Percentiles rank a stretch among this genome's conserved stretches.
phyloP scores from a whole-genome alignment of 2,329 filamentous ascomycete genomes.

The Raffaelea albimanens region DNA sequence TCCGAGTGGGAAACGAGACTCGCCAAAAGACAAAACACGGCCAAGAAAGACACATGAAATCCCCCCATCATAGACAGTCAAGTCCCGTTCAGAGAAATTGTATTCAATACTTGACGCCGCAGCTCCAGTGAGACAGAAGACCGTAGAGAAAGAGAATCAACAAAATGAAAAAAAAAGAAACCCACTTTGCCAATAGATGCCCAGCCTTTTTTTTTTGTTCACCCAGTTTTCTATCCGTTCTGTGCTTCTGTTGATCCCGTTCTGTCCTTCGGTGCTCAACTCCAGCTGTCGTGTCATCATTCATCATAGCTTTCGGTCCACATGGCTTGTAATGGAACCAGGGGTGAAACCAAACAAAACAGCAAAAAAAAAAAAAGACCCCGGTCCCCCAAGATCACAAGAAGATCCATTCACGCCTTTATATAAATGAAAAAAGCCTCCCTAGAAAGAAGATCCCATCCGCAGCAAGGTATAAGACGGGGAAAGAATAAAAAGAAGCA shows the following conservation, averaged over 20 bases:
- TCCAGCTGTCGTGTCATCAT: slow-evolving; percentile 8
- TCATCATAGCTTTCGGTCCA: slow-evolving; percentile 3
- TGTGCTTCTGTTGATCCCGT: not conserved
- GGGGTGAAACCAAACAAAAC: not conserved
- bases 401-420: not conserved
- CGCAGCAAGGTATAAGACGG: not conserved
- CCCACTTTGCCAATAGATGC: not conserved
- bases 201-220: not conserved
- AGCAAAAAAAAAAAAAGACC: not conserved
- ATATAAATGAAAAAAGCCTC: not conserved
- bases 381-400: too few relatives aligned
- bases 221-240: not conserved
- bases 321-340: not conserved
- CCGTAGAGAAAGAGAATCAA: not conserved
- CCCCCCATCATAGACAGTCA: not conserved
- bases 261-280: slow-evolving; percentile 3
- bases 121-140: not conserved
- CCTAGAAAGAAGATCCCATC: not conserved
- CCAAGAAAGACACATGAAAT: not conserved
- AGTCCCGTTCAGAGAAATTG: not conserved
- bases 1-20: not conserved
- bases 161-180: not conserved
- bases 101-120: slow-evolving; percentile 3
- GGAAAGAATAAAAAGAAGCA: not conserved
- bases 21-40: not conserved